Conservation (phyloP, 2,329 filamentous ascomycete genomes). For the Curvularia spicifera region DNA sequence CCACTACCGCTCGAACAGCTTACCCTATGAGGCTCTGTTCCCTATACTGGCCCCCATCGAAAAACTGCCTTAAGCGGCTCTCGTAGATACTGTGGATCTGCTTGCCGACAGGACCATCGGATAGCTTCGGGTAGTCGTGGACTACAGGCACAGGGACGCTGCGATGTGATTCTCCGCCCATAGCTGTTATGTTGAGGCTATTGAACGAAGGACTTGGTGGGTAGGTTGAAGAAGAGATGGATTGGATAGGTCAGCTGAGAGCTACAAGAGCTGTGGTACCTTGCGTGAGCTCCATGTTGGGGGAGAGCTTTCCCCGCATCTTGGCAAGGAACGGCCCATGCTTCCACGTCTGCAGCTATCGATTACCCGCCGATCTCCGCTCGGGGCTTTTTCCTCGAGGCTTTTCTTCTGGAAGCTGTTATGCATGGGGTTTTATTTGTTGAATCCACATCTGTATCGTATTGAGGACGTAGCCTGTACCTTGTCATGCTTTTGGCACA, state of each 20-base stretch:
- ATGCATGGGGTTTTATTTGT: background rate
- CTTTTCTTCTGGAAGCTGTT: background rate
- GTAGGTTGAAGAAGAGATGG: constrained; percentile 8
- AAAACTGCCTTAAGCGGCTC: constrained; percentile 82
- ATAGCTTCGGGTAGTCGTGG: constrained; percentile 43
- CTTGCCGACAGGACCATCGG: constrained; percentile 49
- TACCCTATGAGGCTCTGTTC: constrained; percentile 75
- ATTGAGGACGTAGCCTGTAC: background rate
- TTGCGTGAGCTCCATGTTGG: constrained; percentile 30
- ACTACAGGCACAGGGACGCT: constrained; percentile 32
- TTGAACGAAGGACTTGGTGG: background rate
- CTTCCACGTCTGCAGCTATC: constrained; percentile 12
- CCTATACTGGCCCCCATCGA: constrained; percentile 72
- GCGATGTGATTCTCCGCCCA: constrained; percentile 48
- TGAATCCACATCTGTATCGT: background rate
- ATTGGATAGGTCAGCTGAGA: constrained; percentile 14
- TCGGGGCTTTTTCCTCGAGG: background rate
- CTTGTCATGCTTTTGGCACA: background rate
- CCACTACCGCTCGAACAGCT: constrained; percentile 33
- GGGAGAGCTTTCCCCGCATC: constrained; percentile 38
- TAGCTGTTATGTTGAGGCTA: constrained; percentile 20
- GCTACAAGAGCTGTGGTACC: constrained; percentile 27
- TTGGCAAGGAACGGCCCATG: constrained; percentile 19
- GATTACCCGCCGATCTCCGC: constrained; percentile 17
- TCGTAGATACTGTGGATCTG: constrained; percentile 82